Evolutionary conservation across 805 yeast species (phyloP).

Genomic region (Blastobotrys americana): DNA sequence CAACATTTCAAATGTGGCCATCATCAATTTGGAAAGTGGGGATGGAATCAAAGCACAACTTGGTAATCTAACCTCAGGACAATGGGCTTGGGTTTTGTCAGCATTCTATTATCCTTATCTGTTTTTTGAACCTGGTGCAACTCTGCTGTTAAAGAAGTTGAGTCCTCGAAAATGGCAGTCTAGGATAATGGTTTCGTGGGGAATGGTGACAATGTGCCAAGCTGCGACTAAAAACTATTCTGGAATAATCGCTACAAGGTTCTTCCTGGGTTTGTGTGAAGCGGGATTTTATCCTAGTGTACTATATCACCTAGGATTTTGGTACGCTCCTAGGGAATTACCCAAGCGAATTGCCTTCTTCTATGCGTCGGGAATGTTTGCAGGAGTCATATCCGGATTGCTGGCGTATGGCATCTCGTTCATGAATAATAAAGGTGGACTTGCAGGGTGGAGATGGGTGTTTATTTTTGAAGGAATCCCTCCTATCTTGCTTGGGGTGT

Average conservation of each 20-base stretch:
- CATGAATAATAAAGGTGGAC: slow-evolving; percentile 37
- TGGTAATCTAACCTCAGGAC: slow-evolving; percentile 4
- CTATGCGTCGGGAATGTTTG: slow-evolving; percentile 23
- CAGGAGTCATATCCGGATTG: slow-evolving; percentile 35
- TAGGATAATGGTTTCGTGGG: slow-evolving; percentile 30
- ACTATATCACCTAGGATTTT: slow-evolving; percentile 24
- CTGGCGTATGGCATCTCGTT: slow-evolving; percentile 38
- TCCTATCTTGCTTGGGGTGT: slow-evolving; percentile 24
- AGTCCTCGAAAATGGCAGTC: slow-evolving; percentile 34
- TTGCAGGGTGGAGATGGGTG: slow-evolving; percentile 35
- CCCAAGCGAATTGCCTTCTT: slow-evolving; percentile 36
- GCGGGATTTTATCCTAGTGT: slow-evolving; percentile 27
- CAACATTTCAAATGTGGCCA: slow-evolving; percentile 6
- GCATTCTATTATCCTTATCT: neutral
- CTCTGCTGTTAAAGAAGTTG: slow-evolving; percentile 10
- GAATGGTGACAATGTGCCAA: slow-evolving; percentile 31
- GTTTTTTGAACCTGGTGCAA: neutral
- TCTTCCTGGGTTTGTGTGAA: slow-evolving; percentile 14
- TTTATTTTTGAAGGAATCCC: slow-evolving; percentile 38
- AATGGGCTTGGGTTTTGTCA: slow-evolving; percentile 7
- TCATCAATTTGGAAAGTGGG: slow-evolving; percentile 5
- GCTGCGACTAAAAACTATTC: slow-evolving; percentile 38
- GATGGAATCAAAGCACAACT: slow-evolving; percentile 8
- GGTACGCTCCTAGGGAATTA: slow-evolving; percentile 36
- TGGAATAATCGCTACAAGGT: slow-evolving; percentile 12